These are phyloP conservation scores for Dalbergia cultrata DNA, from an alignment of 306 rosid species.

Conservation along the genomic window DNA sequence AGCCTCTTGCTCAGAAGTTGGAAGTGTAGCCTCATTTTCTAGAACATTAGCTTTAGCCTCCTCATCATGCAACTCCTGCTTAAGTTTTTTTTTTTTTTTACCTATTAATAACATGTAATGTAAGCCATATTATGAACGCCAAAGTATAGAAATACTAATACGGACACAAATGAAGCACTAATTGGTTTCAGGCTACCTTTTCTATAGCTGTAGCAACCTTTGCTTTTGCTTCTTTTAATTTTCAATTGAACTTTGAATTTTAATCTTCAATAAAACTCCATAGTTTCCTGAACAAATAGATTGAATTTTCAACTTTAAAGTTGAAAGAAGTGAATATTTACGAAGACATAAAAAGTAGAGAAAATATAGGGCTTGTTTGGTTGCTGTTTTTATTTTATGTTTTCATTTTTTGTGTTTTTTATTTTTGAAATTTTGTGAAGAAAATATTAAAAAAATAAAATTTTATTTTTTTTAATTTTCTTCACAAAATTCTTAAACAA, in stretches of 20 bases:
- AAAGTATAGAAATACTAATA: background rate
- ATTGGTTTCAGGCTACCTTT: conserved; percentile 3
- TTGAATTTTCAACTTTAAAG: background rate
- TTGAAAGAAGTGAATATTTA: too few species aligned
- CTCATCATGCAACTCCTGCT: conserved; percentile 41
- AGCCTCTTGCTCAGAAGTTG: conserved; percentile 38
- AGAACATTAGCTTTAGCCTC: conserved; percentile 51
- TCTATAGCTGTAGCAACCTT: conserved; percentile 17
- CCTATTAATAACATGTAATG: conserved; percentile 8
- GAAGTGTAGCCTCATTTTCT: conserved; percentile 42
- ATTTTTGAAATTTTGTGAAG: too few species aligned
- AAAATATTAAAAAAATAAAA: too few species aligned
- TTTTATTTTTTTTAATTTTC: too few species aligned
- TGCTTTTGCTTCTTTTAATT: conserved; percentile 1
- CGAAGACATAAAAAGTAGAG: background rate
- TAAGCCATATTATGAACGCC: background rate
- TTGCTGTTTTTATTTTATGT: too few species aligned
- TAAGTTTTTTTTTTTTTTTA: background rate
- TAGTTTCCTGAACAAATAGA: conserved; percentile 28
- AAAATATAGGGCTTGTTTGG: too few species aligned
- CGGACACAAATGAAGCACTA: background rate
- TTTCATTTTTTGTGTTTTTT: too few species aligned
- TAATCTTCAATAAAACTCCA: conserved; percentile 27
- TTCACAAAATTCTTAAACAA: too few species aligned
- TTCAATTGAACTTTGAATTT: conserved; percentile 5